phyloP scores from a whole-genome alignment of 495 filamentous ascomycete species.

The Wilcoxina mikolae region DNA sequence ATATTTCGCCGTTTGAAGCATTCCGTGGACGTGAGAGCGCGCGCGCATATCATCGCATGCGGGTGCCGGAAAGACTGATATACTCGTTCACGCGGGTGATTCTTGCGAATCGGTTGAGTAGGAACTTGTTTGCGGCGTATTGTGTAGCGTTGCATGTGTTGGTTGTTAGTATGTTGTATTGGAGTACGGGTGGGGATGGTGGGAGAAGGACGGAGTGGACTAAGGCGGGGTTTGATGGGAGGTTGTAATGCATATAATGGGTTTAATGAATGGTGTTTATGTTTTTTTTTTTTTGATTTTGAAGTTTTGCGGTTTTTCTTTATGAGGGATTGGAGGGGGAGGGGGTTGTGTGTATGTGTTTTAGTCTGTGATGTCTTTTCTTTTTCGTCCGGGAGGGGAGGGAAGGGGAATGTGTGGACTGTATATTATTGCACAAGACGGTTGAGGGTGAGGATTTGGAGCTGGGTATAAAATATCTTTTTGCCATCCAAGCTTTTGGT shows the following conservation, averaged over 20 bases:
- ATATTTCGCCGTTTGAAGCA: conserved; percentile 86
- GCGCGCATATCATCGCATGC: conserved; percentile 90
- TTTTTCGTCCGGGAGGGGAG: too few species aligned
- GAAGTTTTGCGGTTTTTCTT: too few species aligned
- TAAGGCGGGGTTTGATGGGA: conserved; percentile 17
- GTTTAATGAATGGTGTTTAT: not conserved
- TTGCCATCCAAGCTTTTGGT: too few species aligned
- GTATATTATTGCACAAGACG: too few species aligned
- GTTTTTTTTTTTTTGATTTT: not conserved
- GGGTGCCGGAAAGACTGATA: conserved; percentile 71
- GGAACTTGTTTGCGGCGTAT: conserved; percentile 92
- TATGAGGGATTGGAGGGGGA: too few species aligned
- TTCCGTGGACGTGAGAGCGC: conserved; percentile 85
- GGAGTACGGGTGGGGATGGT: conserved; percentile 36
- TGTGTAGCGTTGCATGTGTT: conserved; percentile 77
- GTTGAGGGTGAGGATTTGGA: too few species aligned
- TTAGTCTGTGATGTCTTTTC: too few species aligned
- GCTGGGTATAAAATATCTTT: too few species aligned
- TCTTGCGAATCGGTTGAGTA: conserved; percentile 72
- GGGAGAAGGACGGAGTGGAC: conserved; percentile 14
- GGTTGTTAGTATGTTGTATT: conserved; percentile 73
- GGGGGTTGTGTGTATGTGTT: too few species aligned
- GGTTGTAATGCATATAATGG: conserved; percentile 2
- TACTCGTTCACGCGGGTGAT: conserved; percentile 85
- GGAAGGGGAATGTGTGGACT: too few species aligned